A percentile compares a stretch with the other conserved stretches of the same genome.
Conservation (phyloP, 805 yeast species). For the Candida sanyiensis region DNA sequence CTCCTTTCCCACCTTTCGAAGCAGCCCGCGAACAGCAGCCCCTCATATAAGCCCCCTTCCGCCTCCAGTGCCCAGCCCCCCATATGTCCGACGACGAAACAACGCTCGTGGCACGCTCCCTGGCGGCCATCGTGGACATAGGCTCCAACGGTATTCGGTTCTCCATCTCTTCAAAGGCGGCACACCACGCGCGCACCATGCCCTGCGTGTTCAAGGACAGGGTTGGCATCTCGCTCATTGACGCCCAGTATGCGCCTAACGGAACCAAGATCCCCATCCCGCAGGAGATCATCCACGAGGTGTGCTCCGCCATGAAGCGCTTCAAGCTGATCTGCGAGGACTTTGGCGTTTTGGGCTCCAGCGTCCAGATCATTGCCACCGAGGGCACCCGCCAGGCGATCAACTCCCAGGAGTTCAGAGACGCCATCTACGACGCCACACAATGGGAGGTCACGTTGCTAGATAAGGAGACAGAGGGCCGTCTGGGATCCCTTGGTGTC, state of each 20-base stretch:
- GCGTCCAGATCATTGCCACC: constrained; percentile 66
- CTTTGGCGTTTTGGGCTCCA: constrained; percentile 59
- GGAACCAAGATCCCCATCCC: constrained; percentile 48
- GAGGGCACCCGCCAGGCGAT: constrained; percentile 70
- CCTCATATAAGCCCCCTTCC: too few species aligned
- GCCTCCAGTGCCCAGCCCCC: too few species aligned
- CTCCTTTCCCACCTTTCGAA: too few species aligned
- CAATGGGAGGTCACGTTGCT: constrained; percentile 62
- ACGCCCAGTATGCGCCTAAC: constrained; percentile 44
- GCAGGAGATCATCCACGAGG: constrained; percentile 49
- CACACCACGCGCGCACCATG: constrained; percentile 67
- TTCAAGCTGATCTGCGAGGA: constrained; percentile 67
- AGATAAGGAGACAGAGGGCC: constrained; percentile 59
- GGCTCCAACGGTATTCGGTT: constrained; percentile 75
- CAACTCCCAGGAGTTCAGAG: constrained; percentile 53
- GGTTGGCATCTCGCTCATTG: constrained; percentile 63
- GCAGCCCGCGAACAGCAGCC: too few species aligned
- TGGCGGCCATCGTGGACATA: constrained; percentile 66
- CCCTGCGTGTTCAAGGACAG: constrained; percentile 76
- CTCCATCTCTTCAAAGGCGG: constrained; percentile 62
- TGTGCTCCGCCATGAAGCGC: constrained; percentile 57
- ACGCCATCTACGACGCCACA: constrained; percentile 49
- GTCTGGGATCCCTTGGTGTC: constrained; percentile 66
- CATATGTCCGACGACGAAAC: constrained; percentile 37
- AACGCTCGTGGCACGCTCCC: constrained; percentile 50